Conservation (phyloP, 2,329 filamentous ascomycete genomes). For the Balansia obtecta region DNA sequence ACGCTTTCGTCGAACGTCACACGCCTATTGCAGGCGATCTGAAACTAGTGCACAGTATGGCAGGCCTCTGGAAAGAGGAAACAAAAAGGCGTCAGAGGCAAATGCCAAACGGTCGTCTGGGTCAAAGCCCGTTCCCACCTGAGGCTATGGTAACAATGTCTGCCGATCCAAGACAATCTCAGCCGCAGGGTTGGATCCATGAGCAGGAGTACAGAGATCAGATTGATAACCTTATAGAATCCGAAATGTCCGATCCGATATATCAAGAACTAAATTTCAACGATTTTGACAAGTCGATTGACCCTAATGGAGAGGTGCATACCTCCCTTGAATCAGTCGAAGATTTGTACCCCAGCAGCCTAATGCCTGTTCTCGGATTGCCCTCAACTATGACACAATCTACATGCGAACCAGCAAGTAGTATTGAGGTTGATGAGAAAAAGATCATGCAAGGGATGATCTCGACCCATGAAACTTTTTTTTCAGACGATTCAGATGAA, state of each 20-base stretch:
- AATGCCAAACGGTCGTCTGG: constrained; percentile 51
- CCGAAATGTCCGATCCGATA: constrained; percentile 43
- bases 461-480: constrained; percentile 35
- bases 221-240: constrained; percentile 47
- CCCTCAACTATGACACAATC: constrained; percentile 28
- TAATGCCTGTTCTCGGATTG: constrained; percentile 36
- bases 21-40: constrained; percentile 51
- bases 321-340: constrained; percentile 75
- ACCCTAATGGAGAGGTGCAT: constrained; percentile 49
- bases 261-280: constrained; percentile 42
- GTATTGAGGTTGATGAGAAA: constrained; percentile 53
- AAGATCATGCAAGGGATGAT: constrained; percentile 36
- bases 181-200: constrained; percentile 80
- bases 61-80: constrained; percentile 84
- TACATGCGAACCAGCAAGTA: constrained; percentile 26
- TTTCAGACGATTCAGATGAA: constrained; percentile 41
- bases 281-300: constrained; percentile 44
- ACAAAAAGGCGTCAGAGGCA: constrained; percentile 62
- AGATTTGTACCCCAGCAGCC: constrained; percentile 65
- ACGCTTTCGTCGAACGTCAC: constrained; percentile 69
- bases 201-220: constrained; percentile 69
- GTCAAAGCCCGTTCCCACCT: constrained; percentile 64
- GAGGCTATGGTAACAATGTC: constrained; percentile 85
- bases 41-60: constrained; percentile 89
- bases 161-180: constrained; percentile 60